A percentile compares a stretch with the other conserved stretches of the same genome.
Evolutionary conservation across 73 alveolate species (phyloP).

Genomic region (Paramecium caudatum): DNA sequence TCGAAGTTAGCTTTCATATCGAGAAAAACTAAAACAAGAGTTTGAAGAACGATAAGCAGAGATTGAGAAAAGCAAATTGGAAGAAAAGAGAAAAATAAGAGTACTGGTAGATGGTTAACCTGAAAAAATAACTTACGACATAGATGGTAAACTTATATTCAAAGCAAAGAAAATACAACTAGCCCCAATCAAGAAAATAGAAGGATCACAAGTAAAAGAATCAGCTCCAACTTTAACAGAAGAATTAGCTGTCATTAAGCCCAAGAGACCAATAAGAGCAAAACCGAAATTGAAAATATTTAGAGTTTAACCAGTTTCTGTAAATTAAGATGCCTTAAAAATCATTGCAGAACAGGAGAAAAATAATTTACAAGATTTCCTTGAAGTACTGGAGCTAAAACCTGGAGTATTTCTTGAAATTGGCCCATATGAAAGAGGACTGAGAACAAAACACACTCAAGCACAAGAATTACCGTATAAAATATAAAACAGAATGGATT

Average conservation of each 20-base stretch:
- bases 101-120: slow-evolving; percentile 58
- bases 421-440: slow-evolving; percentile 18
- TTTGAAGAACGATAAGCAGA: not conserved
- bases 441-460: slow-evolving; percentile 6
- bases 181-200: not conserved
- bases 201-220: slow-evolving; percentile 23
- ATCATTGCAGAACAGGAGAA: slow-evolving; percentile 29
- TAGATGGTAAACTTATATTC: slow-evolving; percentile 58
- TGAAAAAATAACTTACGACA: slow-evolving; percentile 57
- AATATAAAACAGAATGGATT: slow-evolving; percentile 12
- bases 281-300: not conserved
- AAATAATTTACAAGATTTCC: not conserved
- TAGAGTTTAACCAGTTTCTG: slow-evolving; percentile 9
- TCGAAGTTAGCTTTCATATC: slow-evolving; percentile 20
- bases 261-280: not conserved
- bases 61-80: slow-evolving; percentile 29
- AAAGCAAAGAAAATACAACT: slow-evolving; percentile 12
- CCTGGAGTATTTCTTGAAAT: slow-evolving; percentile 63
- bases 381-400: slow-evolving; percentile 4
- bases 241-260: slow-evolving; percentile 19
- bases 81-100: slow-evolving; percentile 54
- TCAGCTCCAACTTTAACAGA: not conserved
- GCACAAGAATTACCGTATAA: slow-evolving; percentile 45
- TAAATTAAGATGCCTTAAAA: slow-evolving; percentile 4
- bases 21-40: slow-evolving; percentile 10